Evolutionary conservation across 805 yeast species (phyloP).

Genomic region (Barnettozyma botsteinii): DNA sequence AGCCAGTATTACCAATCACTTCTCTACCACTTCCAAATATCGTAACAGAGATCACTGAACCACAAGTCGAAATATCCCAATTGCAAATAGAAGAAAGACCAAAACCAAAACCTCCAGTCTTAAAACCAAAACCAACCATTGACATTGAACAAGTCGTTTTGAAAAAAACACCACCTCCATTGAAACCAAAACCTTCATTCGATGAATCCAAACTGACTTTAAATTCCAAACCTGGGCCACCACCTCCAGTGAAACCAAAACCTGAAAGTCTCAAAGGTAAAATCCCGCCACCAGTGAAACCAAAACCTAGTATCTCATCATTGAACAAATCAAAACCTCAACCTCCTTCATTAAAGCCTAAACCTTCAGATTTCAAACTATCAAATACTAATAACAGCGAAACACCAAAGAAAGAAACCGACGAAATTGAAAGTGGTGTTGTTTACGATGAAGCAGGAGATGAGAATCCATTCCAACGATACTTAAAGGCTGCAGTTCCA

Average conservation of each 20-base stretch:
- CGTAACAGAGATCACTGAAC: too few relatives aligned
- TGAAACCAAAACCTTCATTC: conserved; percentile 12
- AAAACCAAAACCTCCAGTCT: not conserved
- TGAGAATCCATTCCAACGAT: conserved; percentile 32
- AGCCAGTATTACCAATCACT: too few relatives aligned
- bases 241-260: conserved; percentile 28
- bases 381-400: too few relatives aligned
- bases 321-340: too few relatives aligned
- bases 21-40: too few relatives aligned
- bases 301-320: too few relatives aligned
- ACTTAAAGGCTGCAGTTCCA: conserved; percentile 35
- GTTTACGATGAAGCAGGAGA: conserved; percentile 18
- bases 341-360: too few relatives aligned
- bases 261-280: conserved; percentile 14
- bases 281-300: conserved; percentile 1
- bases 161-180: conserved; percentile 10
- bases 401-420: not conserved
- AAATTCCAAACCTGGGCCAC: conserved; percentile 5
- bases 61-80: not conserved
- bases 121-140: not conserved
- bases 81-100: not conserved
- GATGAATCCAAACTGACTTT: not conserved
- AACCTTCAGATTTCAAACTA: too few relatives aligned
- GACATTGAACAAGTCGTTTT: too few relatives aligned
- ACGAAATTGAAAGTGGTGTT: conserved; percentile 4